Conservation (phyloP, 768 basidiomycete species). For the Serpula lacrymans region DNA sequence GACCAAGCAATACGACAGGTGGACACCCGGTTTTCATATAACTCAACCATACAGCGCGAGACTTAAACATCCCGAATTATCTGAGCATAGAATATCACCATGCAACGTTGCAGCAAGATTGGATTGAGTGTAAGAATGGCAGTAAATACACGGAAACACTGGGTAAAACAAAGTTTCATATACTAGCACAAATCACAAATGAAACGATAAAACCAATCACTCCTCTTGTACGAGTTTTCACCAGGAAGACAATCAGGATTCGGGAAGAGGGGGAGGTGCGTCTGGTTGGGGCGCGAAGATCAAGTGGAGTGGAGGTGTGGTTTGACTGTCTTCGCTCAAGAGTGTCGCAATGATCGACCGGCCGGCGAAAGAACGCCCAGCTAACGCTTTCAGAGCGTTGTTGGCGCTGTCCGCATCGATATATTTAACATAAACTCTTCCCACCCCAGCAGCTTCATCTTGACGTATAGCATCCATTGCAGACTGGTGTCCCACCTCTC, state of each 20-base stretch:
- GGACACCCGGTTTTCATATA: too few species aligned
- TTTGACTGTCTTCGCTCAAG: slow-evolving; percentile 79
- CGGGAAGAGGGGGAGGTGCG: slow-evolving; percentile 73
- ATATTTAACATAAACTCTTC: slow-evolving; percentile 94
- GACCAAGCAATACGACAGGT: too few species aligned
- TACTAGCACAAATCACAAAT: too few species aligned
- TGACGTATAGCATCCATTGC: slow-evolving; percentile 64
- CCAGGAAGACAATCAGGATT: slow-evolving; percentile 17
- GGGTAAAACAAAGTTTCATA: too few species aligned
- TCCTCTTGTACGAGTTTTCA: not conserved
- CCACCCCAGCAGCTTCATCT: slow-evolving; percentile 91
- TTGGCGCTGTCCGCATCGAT: slow-evolving; percentile 55
- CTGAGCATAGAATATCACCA: too few species aligned
- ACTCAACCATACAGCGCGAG: too few species aligned
- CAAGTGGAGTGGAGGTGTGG: slow-evolving; percentile 75
- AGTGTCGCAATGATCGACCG: slow-evolving; percentile 85
- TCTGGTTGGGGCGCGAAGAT: slow-evolving; percentile 86
- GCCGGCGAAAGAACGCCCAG: slow-evolving; percentile 85
- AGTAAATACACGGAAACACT: not conserved
- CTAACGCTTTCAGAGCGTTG: slow-evolving; percentile 78
- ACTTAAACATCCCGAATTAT: too few species aligned
- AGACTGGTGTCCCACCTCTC: slow-evolving; percentile 56
- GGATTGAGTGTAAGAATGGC: not conserved
- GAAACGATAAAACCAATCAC: not conserved
- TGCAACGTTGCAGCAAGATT: not conserved